Percentiles rank a stretch among this genome's conserved stretches.
These are phyloP conservation scores for Areca catechu DNA, from an alignment of 176 grass and related monocot species.

Conservation along the genomic window DNA sequence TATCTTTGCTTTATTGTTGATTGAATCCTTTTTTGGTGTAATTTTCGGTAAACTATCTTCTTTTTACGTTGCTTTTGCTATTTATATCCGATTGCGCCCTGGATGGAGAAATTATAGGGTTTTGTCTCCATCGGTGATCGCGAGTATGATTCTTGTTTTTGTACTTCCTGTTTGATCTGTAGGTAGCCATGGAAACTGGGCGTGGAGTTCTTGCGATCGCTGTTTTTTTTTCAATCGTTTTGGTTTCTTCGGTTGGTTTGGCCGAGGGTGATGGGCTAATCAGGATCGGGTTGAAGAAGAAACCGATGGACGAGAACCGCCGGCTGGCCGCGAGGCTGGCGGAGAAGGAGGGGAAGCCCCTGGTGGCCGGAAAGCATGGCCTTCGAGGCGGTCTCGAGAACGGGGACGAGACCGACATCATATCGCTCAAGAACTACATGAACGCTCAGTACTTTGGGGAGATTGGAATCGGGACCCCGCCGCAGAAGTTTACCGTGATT, in stretches of 20 bases:
- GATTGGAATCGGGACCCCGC: conserved; percentile 65
- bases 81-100: too few species aligned
- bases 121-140: too few species aligned
- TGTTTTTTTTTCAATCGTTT: conserved; percentile 33
- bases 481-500: conserved; percentile 95
- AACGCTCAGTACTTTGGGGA: conserved; percentile 99
- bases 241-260: conserved; percentile 22
- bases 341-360: conserved; percentile 16
- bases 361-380: conserved; percentile 12
- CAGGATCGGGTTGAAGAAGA: conserved; percentile 64
- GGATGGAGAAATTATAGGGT: too few species aligned
- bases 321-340: conserved; percentile 33
- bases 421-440: conserved; percentile 92
- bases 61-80: too few species aligned
- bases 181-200: conserved; percentile 39
- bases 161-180: too few species aligned
- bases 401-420: conserved; percentile 38
- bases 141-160: too few species aligned
- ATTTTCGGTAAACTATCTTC: too few species aligned
- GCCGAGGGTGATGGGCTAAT: conserved; percentile 41
- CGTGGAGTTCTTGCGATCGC: conserved; percentile 8
- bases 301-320: conserved; percentile 31
- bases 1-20: too few species aligned
- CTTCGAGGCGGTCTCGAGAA: conserved; percentile 16
- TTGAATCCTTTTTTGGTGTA: too few species aligned